Evolutionary conservation across 2,329 filamentous ascomycete genomes (phyloP), one percentile per base, ranked within the genome.

Genomic region (Chlorencoelia australis): DNA sequence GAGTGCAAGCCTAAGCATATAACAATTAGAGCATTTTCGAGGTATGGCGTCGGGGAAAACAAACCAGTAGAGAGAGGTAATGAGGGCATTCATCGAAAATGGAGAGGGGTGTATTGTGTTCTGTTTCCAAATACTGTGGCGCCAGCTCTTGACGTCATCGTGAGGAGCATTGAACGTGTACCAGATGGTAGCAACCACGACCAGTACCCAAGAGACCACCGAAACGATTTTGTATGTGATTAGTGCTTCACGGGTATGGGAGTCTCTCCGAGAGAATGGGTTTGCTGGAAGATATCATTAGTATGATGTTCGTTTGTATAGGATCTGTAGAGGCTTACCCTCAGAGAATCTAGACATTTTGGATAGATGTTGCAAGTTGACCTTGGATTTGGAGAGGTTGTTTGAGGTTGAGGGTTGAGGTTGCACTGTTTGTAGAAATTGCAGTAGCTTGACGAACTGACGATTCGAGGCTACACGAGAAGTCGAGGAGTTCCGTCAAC

Each of bases 191-290:
- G 78, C 69, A 49, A 85, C 59, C 37, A 91, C 64, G 25, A 85
- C 73, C 29, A 93, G 62, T 18, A 85, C 60, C 80, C 84, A 94
- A 22, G 78, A 79, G 33, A 86, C 43, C 28, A 79, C 69, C 4
- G 83, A 84, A 43, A 87, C 63, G 56, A 86, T 62, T 60, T 85
- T 87, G 71, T 91, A 91, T 22, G 75, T 67, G 46, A 75, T 65
- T 50, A 94, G 65, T 33, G 75, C 67, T 43, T 66, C 64, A 19
- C 63, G 59, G 42, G 68, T 68, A 55, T 85, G 78, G 13, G 73
- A 67, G 41, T 87, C 80, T 52, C 75, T 75, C 59, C 70, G 77
- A 41, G 71, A 66, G 62, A 91, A 91, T 18, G 84, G 84, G 58
- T 91, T 91, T 56, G 75, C 79, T 83, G 44, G 19, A 22, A 17